Conservation (phyloP, 1,284 basidiomycete species). For the Cryptococcus amylolentus region DNA sequence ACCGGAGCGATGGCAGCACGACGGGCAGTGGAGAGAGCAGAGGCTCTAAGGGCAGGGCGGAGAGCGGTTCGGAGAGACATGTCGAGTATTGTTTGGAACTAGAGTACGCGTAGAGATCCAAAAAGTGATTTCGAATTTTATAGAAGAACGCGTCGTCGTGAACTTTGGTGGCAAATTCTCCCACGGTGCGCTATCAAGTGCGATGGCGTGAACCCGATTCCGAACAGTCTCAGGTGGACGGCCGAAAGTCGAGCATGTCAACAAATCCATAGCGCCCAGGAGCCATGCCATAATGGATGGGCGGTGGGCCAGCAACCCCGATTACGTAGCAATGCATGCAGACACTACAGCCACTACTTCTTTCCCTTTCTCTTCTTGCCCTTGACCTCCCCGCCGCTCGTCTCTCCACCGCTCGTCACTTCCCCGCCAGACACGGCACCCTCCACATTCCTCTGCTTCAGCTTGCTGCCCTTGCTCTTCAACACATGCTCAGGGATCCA, state of each 20-base stretch:
- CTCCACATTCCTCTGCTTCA: conserved; percentile 55
- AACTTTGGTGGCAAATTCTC: not conserved
- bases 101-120: not conserved
- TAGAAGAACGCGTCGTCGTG: not conserved
- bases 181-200: not conserved
- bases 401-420: conserved; percentile 40
- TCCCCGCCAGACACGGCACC: conserved; percentile 31
- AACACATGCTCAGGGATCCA: conserved; percentile 88
- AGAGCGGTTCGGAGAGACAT: conserved; percentile 29
- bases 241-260: not conserved
- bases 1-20: conserved; percentile 10
- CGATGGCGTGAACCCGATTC: no score
- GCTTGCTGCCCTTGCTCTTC: conserved; percentile 54
- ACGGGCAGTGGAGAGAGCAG: conserved; percentile 14
- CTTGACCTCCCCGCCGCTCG: conserved; percentile 37
- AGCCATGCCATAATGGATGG: no score
- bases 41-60: conserved; percentile 28
- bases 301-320: no score
- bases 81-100: not conserved
- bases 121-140: not conserved
- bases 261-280: not conserved
- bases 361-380: conserved; percentile 30
- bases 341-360: conserved; percentile 17
- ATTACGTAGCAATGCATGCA: no score
- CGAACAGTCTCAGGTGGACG: not conserved